Conservation (phyloP, 176 grass and related monocot species). For the Alopecurus myosuroides region DNA sequence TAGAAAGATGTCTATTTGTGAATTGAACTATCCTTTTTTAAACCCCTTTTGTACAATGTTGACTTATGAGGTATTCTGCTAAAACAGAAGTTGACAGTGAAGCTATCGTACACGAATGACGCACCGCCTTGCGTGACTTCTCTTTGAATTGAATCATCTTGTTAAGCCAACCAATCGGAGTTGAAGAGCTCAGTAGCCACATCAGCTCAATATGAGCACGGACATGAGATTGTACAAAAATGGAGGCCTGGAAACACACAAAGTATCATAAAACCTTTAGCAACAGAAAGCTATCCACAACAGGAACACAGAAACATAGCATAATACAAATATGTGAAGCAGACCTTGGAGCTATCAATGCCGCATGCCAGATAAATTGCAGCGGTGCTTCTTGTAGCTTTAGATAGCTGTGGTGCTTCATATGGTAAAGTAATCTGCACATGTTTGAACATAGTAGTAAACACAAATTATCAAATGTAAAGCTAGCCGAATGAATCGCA, state of each 20-base stretch:
- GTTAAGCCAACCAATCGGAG: constrained; percentile 96
- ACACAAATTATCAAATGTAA: not conserved
- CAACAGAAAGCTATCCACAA: not conserved
- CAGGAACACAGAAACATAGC: not conserved
- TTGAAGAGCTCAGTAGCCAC: constrained; percentile 95
- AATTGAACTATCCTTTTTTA: not conserved
- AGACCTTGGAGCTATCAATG: constrained; percentile 90
- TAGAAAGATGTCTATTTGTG: constrained; percentile 7
- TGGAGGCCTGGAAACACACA: constrained; percentile 65
- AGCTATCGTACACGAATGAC: constrained; percentile 77
- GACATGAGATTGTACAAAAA: constrained; percentile 98
- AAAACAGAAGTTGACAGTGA: constrained; percentile 38
- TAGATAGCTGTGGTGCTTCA: constrained; percentile 61
- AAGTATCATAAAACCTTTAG: constrained; percentile 8
- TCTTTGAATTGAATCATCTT: constrained; percentile 99
- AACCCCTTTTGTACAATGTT: not conserved
- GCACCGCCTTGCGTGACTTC: constrained; percentile 98
- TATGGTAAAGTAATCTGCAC: constrained; percentile 92
- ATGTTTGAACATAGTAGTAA: not conserved
- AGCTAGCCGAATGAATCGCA: not conserved
- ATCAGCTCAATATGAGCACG: constrained; percentile 98
- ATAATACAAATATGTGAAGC: constrained; percentile 6
- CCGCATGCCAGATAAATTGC: constrained; percentile 96
- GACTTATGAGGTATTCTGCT: constrained; percentile 5
- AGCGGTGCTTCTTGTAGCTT: constrained; percentile 96